A percentile compares a stretch with the other conserved stretches of the same genome.
phyloP scores from a whole-genome alignment of 2,329 filamentous ascomycete species.

The Pyricularia pennisetigena region DNA sequence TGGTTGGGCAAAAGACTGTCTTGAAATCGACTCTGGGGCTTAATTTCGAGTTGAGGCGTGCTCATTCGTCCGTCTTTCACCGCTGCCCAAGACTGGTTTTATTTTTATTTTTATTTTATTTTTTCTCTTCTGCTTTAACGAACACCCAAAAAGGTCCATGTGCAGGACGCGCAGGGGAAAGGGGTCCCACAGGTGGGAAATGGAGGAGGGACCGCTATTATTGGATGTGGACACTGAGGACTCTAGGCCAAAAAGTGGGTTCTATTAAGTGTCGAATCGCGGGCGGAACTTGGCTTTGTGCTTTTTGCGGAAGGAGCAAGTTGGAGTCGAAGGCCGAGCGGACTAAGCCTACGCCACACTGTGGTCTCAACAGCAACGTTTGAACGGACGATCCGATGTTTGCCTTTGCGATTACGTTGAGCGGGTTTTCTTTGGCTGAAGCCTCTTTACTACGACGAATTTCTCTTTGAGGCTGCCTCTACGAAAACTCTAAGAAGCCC shows the following conservation, averaged over 20 bases:
- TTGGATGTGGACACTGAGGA: background rate
- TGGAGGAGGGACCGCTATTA: background rate
- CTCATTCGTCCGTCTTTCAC: background rate
- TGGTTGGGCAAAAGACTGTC: background rate
- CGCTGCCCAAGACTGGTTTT: background rate
- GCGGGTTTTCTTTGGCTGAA: background rate
- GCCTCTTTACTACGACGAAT: background rate
- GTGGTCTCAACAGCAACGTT: constrained; percentile 1
- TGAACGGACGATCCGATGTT: background rate
- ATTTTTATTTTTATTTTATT: no score
- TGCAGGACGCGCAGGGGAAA: background rate
- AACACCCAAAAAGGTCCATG: background rate
- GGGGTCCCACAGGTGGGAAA: background rate
- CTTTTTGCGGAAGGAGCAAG: background rate
- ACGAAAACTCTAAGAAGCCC: background rate
- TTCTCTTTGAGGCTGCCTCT: background rate
- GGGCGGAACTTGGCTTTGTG: background rate
- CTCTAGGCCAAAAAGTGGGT: background rate
- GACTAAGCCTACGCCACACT: background rate
- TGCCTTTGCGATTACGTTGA: background rate
- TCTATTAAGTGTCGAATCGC: background rate
- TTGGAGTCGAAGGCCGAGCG: background rate
- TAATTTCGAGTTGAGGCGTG: background rate
- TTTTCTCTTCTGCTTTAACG: background rate
- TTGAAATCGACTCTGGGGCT: background rate